Percentiles rank a stretch among this genome's conserved stretches.
phyloP scores from a whole-genome alignment of 208 protist genomes.

The Herpetomonas tarakana region DNA sequence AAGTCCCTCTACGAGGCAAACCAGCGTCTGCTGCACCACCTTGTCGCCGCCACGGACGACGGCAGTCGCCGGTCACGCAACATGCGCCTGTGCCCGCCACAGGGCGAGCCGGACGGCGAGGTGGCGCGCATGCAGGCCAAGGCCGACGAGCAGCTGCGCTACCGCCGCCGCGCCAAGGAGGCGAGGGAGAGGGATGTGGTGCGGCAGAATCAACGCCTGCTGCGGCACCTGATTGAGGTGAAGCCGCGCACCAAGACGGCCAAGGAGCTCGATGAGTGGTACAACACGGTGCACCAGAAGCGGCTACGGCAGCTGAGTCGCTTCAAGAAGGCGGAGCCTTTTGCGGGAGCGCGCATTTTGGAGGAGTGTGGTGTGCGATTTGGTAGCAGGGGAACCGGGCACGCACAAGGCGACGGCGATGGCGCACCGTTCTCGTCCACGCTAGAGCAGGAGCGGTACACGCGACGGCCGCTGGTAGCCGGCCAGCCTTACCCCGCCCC shows the following conservation, averaged over 20 bases:
- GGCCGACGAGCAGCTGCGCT: slow-evolving; percentile 30
- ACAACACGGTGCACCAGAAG: slow-evolving; percentile 40
- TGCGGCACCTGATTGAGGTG: slow-evolving; percentile 32
- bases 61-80: slow-evolving; percentile 24
- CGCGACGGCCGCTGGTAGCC: too few species aligned
- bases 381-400: too few species aligned
- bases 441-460: too few species aligned
- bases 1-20: slow-evolving; percentile 33
- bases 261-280: slow-evolving; percentile 43
- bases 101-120: slow-evolving; percentile 17
- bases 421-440: too few species aligned
- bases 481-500: too few species aligned
- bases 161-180: slow-evolving; percentile 21
- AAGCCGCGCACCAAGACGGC: slow-evolving; percentile 22
- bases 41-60: slow-evolving; percentile 34
- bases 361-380: slow-evolving; percentile 7
- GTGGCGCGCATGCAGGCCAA: slow-evolving; percentile 26
- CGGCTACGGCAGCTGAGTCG: slow-evolving; percentile 31
- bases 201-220: slow-evolving; percentile 30
- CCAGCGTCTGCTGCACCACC: slow-evolving; percentile 17
- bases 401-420: neutral
- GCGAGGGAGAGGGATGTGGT: slow-evolving; percentile 8
- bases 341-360: slow-evolving; percentile 44
- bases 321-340: slow-evolving; percentile 48
- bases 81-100: slow-evolving; percentile 47